Conservation (phyloP, 2,329 filamentous ascomycete species). For the Calonectria crousiana region DNA sequence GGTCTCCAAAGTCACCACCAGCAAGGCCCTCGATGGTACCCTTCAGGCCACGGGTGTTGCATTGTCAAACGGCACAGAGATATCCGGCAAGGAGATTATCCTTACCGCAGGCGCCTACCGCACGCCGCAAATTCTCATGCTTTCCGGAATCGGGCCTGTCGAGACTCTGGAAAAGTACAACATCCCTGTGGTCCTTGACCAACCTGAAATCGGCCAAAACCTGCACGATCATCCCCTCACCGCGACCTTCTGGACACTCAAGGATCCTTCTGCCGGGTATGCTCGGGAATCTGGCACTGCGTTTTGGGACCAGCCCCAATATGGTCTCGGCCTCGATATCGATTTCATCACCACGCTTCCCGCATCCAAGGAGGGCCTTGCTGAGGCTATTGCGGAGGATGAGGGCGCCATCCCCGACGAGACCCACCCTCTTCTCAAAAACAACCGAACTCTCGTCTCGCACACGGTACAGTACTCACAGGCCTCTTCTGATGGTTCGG, state of each 20-base stretch:
- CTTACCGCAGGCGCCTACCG: conserved; percentile 51
- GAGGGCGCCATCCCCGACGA: background rate
- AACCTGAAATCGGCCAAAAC: conserved; percentile 11
- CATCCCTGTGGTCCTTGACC: conserved; percentile 8
- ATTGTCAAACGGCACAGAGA: conserved; percentile 32
- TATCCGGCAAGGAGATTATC: conserved; percentile 49
- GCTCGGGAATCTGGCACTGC: conserved; percentile 2
- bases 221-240: background rate
- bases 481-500: conserved; percentile 34
- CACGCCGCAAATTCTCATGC: conserved; percentile 52
- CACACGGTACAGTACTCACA: conserved; percentile 36
- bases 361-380: conserved; percentile 7
- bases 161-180: conserved; percentile 22
- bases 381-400: conserved; percentile 9
- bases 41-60: conserved; percentile 5
- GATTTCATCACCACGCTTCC: conserved; percentile 10
- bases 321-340: conserved; percentile 5
- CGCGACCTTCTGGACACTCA: background rate
- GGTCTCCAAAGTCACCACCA: conserved; percentile 38
- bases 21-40: background rate
- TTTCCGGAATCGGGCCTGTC: conserved; percentile 52
- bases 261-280: conserved; percentile 11
- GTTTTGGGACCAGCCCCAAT: background rate
- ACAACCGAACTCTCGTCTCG: conserved; percentile 33
- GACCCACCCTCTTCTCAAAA: background rate